These are phyloP conservation scores for Pestalotiopsis sp. DNA, from an alignment of 2,329 filamentous ascomycete species.

Conservation along the genomic window DNA sequence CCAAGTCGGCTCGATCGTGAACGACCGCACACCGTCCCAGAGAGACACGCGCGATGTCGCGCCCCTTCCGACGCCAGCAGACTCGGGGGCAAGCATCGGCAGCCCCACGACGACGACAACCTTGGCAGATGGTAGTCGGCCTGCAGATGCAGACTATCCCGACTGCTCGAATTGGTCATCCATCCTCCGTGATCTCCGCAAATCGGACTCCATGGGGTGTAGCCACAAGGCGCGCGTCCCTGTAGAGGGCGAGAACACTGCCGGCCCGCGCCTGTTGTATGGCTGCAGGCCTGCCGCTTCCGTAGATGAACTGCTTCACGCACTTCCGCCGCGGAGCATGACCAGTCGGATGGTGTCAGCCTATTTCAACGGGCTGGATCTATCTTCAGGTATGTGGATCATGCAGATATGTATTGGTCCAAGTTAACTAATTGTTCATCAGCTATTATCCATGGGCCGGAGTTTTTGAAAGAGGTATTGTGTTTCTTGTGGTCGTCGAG, in stretches of 20 bases:
- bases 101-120: neutral
- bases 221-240: neutral
- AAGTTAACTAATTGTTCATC: neutral
- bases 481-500: neutral
- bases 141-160: neutral
- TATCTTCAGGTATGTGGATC: conserved; percentile 23
- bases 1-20: neutral
- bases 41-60: neutral
- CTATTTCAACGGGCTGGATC: conserved; percentile 36
- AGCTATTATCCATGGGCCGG: conserved; percentile 25
- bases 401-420: too few species aligned
- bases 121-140: too few species aligned
- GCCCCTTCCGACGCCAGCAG: neutral
- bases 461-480: conserved; percentile 30
- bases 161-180: conserved; percentile 7
- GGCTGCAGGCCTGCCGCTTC: conserved; percentile 23
- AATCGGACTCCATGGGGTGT: neutral
- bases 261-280: conserved; percentile 28
- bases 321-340: conserved; percentile 31
- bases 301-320: conserved; percentile 31
- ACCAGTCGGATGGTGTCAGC: conserved; percentile 37
- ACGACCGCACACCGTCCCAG: neutral
- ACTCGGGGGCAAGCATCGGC: neutral
- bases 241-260: neutral
- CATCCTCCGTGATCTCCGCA: neutral